These are phyloP conservation scores for Rutidosis leptorrhynchoides DNA, from an alignment of 129 eudicot species.

Conservation along the genomic window DNA sequence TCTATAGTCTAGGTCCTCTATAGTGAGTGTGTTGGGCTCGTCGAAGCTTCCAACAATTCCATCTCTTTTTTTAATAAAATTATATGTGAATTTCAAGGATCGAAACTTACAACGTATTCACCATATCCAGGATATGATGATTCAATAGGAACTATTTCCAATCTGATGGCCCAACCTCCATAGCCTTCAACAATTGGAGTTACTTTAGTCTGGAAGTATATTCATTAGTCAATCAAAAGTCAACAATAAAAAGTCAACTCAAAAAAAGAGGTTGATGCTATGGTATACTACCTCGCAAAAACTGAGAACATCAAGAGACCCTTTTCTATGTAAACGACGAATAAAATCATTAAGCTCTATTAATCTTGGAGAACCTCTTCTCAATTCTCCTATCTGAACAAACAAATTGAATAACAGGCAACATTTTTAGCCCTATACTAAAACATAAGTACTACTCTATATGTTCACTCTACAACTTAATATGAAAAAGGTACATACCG, in stretches of 20 bases:
- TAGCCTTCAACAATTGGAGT: conserved; percentile 98
- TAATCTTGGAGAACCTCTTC: conserved; percentile 97
- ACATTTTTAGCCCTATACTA: background rate
- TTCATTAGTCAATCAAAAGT: conserved; percentile 9
- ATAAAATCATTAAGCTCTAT: conserved; percentile 79
- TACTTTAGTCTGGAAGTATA: conserved; percentile 80
- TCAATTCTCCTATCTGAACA: conserved; percentile 81
- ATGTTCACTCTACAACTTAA: conserved; percentile 6
- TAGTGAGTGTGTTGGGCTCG: no score
- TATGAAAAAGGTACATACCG: conserved; percentile 44
- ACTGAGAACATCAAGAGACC: conserved; percentile 82
- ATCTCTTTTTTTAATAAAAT: no score
- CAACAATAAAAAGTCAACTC: background rate
- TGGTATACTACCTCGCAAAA: conserved; percentile 81
- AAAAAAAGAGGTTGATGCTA: background rate
- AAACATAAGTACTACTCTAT: background rate
- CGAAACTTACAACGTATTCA: conserved; percentile 71
- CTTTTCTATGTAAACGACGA: conserved; percentile 71
- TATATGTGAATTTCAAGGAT: background rate
- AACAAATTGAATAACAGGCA: background rate
- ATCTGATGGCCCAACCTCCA: conserved; percentile 95
- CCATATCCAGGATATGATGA: conserved; percentile 99
- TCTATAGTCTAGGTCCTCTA: no score
- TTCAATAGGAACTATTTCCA: conserved; percentile 96
- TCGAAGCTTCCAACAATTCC: no score